Conservation (phyloP, 2,329 filamentous ascomycete species). For the Fusarium decemcellulare region DNA sequence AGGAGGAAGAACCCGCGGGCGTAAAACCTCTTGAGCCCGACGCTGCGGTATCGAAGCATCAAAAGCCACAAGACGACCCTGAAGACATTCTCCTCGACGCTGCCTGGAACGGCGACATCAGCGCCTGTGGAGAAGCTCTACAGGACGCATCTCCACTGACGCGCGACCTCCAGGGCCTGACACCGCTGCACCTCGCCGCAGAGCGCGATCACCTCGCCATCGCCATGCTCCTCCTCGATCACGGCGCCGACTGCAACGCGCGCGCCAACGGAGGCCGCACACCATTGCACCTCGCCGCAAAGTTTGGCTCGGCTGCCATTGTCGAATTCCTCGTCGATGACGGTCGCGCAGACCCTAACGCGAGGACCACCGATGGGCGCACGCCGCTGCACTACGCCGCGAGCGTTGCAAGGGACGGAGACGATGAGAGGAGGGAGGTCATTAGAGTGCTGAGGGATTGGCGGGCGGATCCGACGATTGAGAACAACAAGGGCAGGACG, state of each 20-base stretch:
- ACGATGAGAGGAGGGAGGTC: slow-evolving; percentile 50
- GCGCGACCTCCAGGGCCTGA: slow-evolving; percentile 49
- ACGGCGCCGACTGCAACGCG: slow-evolving; percentile 43
- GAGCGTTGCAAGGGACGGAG: slow-evolving; percentile 47
- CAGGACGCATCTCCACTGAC: slow-evolving; percentile 40
- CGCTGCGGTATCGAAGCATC: not conserved
- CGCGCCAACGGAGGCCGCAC: slow-evolving; percentile 50
- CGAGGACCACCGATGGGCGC: slow-evolving; percentile 47
- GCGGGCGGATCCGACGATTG: slow-evolving; percentile 48
- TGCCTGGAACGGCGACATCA: slow-evolving; percentile 52
- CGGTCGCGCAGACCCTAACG: slow-evolving; percentile 47
- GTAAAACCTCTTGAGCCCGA: slow-evolving; percentile 6
- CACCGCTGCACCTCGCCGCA: slow-evolving; percentile 49
- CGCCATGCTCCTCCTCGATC: slow-evolving; percentile 52
- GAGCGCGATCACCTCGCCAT: slow-evolving; percentile 52
- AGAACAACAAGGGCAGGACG: slow-evolving; percentile 46
- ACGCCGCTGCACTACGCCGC: slow-evolving; percentile 53
- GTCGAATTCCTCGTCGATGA: slow-evolving; percentile 52
- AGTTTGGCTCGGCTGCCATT: slow-evolving; percentile 47
- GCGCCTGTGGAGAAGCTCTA: slow-evolving; percentile 44
- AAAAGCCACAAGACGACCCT: slow-evolving; percentile 20
- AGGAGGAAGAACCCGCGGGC: not conserved
- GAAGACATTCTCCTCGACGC: slow-evolving; percentile 49
- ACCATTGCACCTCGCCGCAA: slow-evolving; percentile 50
- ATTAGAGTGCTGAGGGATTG: slow-evolving; percentile 48